phyloP scores from a whole-genome alignment of 305 asterid genomes.

The Fraxinus velutina region DNA sequence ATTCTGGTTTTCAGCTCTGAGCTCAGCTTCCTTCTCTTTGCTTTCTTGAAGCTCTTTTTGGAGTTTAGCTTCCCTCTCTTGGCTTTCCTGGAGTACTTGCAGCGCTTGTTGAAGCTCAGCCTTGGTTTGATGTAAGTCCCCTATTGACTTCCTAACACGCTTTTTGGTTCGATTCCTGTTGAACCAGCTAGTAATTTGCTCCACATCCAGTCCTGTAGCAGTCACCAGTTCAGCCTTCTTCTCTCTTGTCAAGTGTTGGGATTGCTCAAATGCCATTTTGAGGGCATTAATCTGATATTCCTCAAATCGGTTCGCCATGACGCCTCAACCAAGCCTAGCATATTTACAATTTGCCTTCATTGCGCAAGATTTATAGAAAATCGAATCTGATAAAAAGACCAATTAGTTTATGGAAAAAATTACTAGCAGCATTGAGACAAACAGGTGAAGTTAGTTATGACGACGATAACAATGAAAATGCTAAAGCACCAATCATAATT shows the following conservation, averaged over 20 bases:
- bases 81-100: constrained; percentile 4
- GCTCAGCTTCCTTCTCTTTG: constrained; percentile 16
- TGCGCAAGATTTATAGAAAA: background rate
- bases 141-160: background rate
- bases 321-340: background rate
- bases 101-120: background rate
- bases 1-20: constrained; percentile 6
- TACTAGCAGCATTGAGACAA: background rate
- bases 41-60: constrained; percentile 16
- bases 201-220: constrained; percentile 20
- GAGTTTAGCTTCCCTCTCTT: constrained; percentile 19
- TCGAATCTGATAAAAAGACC: background rate
- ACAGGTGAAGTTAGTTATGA: background rate
- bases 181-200: constrained; percentile 18
- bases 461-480: background rate
- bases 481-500: background rate
- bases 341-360: background rate
- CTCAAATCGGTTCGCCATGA: background rate
- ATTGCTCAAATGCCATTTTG: background rate
- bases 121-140: background rate
- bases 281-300: background rate
- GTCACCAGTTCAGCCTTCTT: constrained; percentile 8
- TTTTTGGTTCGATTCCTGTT: constrained; percentile 3
- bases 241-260: background rate
- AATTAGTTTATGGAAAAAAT: background rate